These are phyloP conservation scores for Saccharomyces hybrid DNA, from an alignment of 1,139 yeast genomes.

Conservation along the genomic window DNA sequence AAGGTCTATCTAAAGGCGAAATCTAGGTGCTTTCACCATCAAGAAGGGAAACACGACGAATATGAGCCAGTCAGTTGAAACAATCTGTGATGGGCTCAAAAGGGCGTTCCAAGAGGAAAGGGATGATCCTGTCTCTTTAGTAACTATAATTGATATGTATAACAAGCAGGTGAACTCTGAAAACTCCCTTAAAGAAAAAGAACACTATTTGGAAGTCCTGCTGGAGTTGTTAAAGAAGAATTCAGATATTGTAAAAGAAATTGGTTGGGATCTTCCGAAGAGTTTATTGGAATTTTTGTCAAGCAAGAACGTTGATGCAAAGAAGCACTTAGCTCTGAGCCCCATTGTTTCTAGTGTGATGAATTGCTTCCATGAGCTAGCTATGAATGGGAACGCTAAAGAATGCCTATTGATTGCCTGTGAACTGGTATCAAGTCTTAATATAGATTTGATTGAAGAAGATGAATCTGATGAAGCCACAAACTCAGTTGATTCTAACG, in stretches of 20 bases:
- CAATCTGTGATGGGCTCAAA: conserved; percentile 8
- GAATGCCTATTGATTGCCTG: conserved; percentile 68
- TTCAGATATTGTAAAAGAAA: conserved; percentile 48
- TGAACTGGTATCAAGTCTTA: conserved; percentile 45
- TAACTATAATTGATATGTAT: conserved; percentile 21
- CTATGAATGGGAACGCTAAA: conserved; percentile 66
- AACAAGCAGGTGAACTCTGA: conserved; percentile 10
- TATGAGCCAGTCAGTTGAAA: not conserved
- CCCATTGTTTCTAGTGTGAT: conserved; percentile 31
- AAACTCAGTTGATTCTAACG: conserved; percentile 1
- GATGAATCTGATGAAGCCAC: conserved; percentile 13
- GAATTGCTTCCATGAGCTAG: conserved; percentile 51
- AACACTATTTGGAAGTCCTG: conserved; percentile 37
- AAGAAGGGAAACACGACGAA: not conserved
- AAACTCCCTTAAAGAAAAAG: conserved; percentile 38
- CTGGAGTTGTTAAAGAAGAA: conserved; percentile 38
- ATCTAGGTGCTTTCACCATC: not conserved
- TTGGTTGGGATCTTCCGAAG: conserved; percentile 86
- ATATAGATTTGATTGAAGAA: conserved; percentile 18
- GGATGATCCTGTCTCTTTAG: conserved; percentile 20
- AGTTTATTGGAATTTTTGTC: conserved; percentile 41
- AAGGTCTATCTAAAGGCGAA: not conserved
- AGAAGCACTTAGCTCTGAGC: conserved; percentile 9
- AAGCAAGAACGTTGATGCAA: conserved; percentile 18
- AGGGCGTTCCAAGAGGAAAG: conserved; percentile 17